Base-by-base conservation (phyloP, 2,329 filamentous ascomycete genomes). In the Sphaerulina vaccinii region DNA sequence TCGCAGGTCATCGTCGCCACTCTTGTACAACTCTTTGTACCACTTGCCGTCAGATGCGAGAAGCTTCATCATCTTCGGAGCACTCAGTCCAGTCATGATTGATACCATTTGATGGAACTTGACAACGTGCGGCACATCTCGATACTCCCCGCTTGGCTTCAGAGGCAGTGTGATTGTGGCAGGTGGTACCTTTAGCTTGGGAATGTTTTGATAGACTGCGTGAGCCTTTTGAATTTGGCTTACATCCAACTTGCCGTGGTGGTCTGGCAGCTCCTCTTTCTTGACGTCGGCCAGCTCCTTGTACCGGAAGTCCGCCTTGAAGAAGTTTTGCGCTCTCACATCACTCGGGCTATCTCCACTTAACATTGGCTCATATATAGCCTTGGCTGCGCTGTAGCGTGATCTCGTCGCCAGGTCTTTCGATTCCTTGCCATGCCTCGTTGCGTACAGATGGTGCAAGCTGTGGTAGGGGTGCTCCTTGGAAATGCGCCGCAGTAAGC, bases 371-470 rank as follows among this genome's bases (percentile, higher is more conserved):
- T 82, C 79, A 2, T 84, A 82, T 27, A 97, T 78, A 41, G 76
- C 79, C 29, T 79, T 81, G 1, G 90, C 90, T 11, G 91, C 90
- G 56, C 78, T 79, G 62, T 86, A 83, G 42, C 93, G 84, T 3
- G 87, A 86, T 16, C 84, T 74, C 1, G 88, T 87, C 3, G 86
- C 81, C 35, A 87, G 82, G 59, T 96, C 92, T 11, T 49, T 32
- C 62, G 70, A 62, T 85, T 36, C 22, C 16, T 51, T 87, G 38
- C 82, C 84, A 18, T 87, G 85, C 2, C 41, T 23, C 4, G 52
- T 49, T n/a, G 91, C 88, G 76, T 92, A 96, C 36, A 99, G 89
- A 62, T 97, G 91, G 68, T 99, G 95, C 84, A 97, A 92, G 42
- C 90, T 90, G 67, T 99, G 95, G 68, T 91, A 96, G 0, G 93